Evolutionary conservation across 495 filamentous ascomycete species (phyloP), one percentile per base, ranked within the genome.

Genomic region (Aspergillus cavernicola): DNA sequence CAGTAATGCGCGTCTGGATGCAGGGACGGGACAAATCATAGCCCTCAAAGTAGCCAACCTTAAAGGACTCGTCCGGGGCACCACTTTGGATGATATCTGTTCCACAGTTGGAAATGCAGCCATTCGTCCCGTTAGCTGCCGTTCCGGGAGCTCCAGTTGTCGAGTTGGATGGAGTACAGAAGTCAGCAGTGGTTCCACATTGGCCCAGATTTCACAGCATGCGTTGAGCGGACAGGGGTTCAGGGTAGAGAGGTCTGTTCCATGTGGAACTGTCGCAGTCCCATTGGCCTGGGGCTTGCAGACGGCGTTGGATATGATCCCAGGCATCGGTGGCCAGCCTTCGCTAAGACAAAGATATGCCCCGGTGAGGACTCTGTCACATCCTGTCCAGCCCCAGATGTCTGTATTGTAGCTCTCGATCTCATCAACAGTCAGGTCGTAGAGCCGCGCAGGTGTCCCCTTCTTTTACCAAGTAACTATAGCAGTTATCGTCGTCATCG

Each of bases 81-180:
- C 1, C 24, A 35, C 55, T 58, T 0, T 57, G 65, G 19, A 65
- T 60, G n/a, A 78, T 67, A 5, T 70, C 55, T 4, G 55, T 70
- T 2, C 74, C 77, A 52, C 76, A 80, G 57, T 74, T 75, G 19
- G 61, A 74, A 23, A 77, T 72, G 60, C 78, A 81, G 4, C 73
- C 72, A 52, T 74, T 67, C 0, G 58, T 65, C 22, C 57, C 64
- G 0, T 43, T 33, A 10, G 45, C 22, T 0, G 66, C 42, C 0
- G 71, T 74, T 1, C 76, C 76, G 0, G 75, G 75, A 2, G 63
- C 56, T 41, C 70, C 60, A 4, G 60, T 68, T 13, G 12, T 16
- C 1, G 41, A 2, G 3, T 32, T 13, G 3, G 60, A 53, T 1
- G 53, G 55, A 9, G 52, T 68, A 50, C 79, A 83, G 48, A 78